Percentiles rank a stretch among this genome's conserved stretches.
Evolutionary conservation across 179 eudicot species (phyloP).

Genomic region (Drosera spatulata): DNA sequence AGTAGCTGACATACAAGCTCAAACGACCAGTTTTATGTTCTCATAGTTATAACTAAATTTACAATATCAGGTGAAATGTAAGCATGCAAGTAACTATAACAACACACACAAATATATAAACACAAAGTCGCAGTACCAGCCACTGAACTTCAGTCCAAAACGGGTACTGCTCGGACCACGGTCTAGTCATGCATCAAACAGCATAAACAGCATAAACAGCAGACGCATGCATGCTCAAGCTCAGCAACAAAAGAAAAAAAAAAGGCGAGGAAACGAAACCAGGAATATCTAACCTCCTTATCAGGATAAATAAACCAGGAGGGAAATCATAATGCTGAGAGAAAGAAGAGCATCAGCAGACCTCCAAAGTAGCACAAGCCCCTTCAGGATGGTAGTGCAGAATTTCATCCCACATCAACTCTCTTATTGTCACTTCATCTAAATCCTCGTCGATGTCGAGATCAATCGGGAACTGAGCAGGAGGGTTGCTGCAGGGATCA

Average conservation of each 20-base stretch:
- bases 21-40: no score
- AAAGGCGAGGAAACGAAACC: not conserved
- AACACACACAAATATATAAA: not conserved
- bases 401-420: constrained; percentile 2
- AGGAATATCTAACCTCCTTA: not conserved
- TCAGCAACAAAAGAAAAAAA: not conserved
- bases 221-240: not conserved
- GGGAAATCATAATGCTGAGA: not conserved
- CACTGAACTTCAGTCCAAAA: not conserved
- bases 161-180: not conserved
- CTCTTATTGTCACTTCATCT: constrained; percentile 4
- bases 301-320: not conserved
- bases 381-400: constrained; percentile 4
- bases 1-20: no score
- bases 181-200: not conserved
- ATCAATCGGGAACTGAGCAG: constrained; percentile 2
- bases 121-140: not conserved
- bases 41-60: no score
- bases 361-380: not conserved
- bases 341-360: not conserved
- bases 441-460: constrained; percentile 5
- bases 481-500: constrained; percentile 2
- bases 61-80: no score
- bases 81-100: not conserved
- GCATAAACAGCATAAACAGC: not conserved